Percentiles rank a stretch among this genome's conserved stretches.
Evolutionary conservation across 2,329 filamentous ascomycete genomes (phyloP).

Genomic region (Volutella citrinella): DNA sequence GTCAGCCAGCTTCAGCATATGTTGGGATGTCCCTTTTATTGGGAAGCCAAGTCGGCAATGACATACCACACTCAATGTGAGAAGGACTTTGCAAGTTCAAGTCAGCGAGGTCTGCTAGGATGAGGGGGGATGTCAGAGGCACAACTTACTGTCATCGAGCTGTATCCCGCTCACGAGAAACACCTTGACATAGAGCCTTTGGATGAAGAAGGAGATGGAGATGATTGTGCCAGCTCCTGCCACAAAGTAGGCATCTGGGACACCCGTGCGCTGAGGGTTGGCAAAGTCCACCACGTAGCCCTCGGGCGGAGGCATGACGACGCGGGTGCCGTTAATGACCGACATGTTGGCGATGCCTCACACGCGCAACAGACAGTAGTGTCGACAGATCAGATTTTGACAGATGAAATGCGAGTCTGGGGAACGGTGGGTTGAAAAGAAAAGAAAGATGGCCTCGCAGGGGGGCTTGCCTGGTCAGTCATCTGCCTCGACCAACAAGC

Average conservation of each 20-base stretch:
- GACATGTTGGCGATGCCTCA: slow-evolving; percentile 17
- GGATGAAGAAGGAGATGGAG: slow-evolving; percentile 20
- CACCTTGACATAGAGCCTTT: slow-evolving; percentile 25
- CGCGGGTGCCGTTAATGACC: slow-evolving; percentile 12
- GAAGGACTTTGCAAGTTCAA: too few relatives aligned
- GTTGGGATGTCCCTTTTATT: background rate
- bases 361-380: too few relatives aligned
- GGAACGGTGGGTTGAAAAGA: too few relatives aligned
- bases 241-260: slow-evolving; percentile 19
- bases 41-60: background rate
- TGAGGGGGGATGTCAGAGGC: background rate
- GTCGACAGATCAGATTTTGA: too few relatives aligned
- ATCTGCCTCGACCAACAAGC: too few relatives aligned
- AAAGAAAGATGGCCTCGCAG: too few relatives aligned
- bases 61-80: slow-evolving; percentile 2
- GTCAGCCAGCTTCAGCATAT: slow-evolving; percentile 3
- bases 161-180: slow-evolving; percentile 19
- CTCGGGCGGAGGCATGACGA: slow-evolving; percentile 22
- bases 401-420: too few relatives aligned
- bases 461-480: too few relatives aligned
- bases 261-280: slow-evolving; percentile 25
- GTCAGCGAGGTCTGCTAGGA: background rate
- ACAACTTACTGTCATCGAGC: slow-evolving; percentile 24
- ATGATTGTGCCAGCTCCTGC: slow-evolving; percentile 17
- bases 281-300: slow-evolving; percentile 34